A percentile compares a stretch with the other conserved stretches of the same genome.
phyloP scores from a whole-genome alignment of 2,329 filamentous ascomycete species.

The Xylariales sp. region DNA sequence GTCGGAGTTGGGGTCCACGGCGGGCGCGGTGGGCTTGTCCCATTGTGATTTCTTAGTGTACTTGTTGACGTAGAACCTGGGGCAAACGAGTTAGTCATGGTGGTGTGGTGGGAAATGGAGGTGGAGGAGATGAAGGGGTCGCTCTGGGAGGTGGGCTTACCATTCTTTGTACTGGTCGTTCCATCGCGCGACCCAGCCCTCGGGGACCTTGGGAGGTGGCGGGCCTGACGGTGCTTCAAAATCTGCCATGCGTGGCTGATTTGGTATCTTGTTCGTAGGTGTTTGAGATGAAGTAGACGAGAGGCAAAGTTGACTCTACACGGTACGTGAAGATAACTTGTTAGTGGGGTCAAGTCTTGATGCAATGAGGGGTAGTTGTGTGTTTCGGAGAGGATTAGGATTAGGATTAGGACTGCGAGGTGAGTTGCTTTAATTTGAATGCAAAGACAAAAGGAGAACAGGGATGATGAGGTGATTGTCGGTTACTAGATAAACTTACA shows the following conservation, averaged over 20 bases:
- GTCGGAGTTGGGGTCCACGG: conserved; percentile 44
- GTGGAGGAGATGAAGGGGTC: not conserved
- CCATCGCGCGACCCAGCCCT: conserved; percentile 82
- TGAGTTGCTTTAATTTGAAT: too few species aligned
- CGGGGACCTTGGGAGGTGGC: conserved; percentile 58
- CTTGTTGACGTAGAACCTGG: conserved; percentile 86
- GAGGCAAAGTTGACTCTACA: too few species aligned
- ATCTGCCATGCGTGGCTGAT: conserved; percentile 42
- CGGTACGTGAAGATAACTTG: not conserved
- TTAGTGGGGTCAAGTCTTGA: not conserved
- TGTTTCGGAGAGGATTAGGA: conserved; percentile 6
- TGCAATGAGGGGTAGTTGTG: conserved; percentile 7
- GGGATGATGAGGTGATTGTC: not conserved
- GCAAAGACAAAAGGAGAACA: not conserved
- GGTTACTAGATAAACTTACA: not conserved
- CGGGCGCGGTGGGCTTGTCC: conserved; percentile 73
- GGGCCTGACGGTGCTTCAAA: conserved; percentile 50
- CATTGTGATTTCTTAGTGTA: conserved; percentile 87
- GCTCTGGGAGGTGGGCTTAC: conserved; percentile 12
- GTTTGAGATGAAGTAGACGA: not conserved
- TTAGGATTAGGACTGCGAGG: too few species aligned
- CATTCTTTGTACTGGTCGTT: conserved; percentile 88
- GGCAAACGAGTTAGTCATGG: not conserved
- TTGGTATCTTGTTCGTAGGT: not conserved
- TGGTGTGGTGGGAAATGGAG: conserved; percentile 1